Percentiles rank a stretch among this genome's conserved stretches.
Evolutionary conservation across 805 yeast genomes (phyloP).

Genomic region (Nakazawaea peltata): DNA sequence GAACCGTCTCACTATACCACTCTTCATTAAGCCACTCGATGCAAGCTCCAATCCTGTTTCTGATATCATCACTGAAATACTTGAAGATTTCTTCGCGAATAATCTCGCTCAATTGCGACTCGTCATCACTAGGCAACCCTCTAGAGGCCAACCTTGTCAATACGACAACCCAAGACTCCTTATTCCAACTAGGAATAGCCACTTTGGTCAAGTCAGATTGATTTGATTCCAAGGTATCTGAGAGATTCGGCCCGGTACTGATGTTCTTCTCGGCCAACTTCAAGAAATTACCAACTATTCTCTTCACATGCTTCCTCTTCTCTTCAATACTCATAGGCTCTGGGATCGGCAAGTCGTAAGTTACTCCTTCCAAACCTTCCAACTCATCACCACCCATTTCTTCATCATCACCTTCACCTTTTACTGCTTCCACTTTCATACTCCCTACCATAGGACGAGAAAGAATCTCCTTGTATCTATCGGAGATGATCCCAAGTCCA

Average conservation of each 20-base stretch:
- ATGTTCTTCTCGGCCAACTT: slow-evolving; percentile 31
- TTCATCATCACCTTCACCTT: slow-evolving; percentile 9
- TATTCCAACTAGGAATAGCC: slow-evolving; percentile 43
- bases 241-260: slow-evolving; percentile 9
- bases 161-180: slow-evolving; percentile 69
- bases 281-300: slow-evolving; percentile 54
- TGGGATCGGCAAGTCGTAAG: slow-evolving; percentile 50
- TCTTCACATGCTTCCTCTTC: slow-evolving; percentile 47
- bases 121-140: slow-evolving; percentile 38
- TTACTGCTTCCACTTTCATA: slow-evolving; percentile 22
- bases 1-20: slow-evolving; percentile 62
- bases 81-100: slow-evolving; percentile 66
- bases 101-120: slow-evolving; percentile 36
- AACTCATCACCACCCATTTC: slow-evolving; percentile 20
- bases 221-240: slow-evolving; percentile 16
- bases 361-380: slow-evolving; percentile 22
- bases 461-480: slow-evolving; percentile 49
- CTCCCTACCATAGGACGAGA: slow-evolving; percentile 21
- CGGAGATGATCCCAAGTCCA: slow-evolving; percentile 62
- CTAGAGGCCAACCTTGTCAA: slow-evolving; percentile 76
- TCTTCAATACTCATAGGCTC: slow-evolving; percentile 39
- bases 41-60: slow-evolving; percentile 61
- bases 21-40: slow-evolving; percentile 95
- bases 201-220: slow-evolving; percentile 48
- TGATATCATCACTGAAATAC: slow-evolving; percentile 67